Percentiles rank a stretch among this genome's conserved stretches.
These are phyloP conservation scores for Xanthoconium separans DNA, from an alignment of 1,284 basidiomycete species.

Conservation along the genomic window DNA sequence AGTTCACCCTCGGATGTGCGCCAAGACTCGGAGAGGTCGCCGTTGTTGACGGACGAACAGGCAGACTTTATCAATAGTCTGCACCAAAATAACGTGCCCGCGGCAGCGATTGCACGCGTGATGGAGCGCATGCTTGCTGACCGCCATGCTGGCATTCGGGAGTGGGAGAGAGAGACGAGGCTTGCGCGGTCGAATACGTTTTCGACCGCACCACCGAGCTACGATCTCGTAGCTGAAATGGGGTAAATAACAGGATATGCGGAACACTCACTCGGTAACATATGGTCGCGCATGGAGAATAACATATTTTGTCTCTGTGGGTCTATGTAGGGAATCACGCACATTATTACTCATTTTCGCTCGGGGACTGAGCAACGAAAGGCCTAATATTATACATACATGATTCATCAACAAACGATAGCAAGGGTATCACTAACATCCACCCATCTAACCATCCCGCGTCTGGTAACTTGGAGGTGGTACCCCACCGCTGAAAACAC, in stretches of 20 bases:
- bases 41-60: slow-evolving; percentile 21
- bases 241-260: neutral
- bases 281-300: neutral
- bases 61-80: slow-evolving; percentile 21
- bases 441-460: neutral
- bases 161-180: slow-evolving; percentile 21
- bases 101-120: slow-evolving; percentile 23
- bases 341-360: too few species aligned
- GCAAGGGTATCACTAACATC: too few species aligned
- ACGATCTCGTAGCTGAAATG: slow-evolving; percentile 5
- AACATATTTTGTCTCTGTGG: neutral
- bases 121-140: slow-evolving; percentile 25
- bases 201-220: slow-evolving; percentile 17
- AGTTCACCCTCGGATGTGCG: neutral
- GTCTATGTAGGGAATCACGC: too few species aligned
- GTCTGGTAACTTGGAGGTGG: slow-evolving; percentile 23
- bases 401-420: neutral
- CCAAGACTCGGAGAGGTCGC: slow-evolving; percentile 3
- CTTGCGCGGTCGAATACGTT: slow-evolving; percentile 14
- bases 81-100: slow-evolving; percentile 18
- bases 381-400: too few species aligned
- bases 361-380: too few species aligned
- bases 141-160: slow-evolving; percentile 15
- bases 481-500: slow-evolving; percentile 6
- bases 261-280: neutral